Evolutionary conservation across 2,329 filamentous ascomycete species (phyloP).

Genomic region (Exserohilum turcica): DNA sequence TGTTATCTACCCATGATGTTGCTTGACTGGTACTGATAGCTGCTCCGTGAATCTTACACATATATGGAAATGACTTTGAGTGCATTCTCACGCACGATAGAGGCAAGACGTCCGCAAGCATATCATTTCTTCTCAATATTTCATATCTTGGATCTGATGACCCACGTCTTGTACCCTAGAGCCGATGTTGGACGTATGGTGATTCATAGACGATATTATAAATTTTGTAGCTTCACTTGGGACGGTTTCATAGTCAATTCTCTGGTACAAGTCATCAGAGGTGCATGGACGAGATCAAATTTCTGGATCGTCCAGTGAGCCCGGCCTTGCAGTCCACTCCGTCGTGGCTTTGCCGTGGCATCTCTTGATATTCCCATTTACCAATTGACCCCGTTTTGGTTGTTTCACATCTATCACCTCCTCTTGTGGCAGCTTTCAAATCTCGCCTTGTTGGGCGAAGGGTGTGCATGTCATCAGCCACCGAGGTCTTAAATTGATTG

Average conservation of each 20-base stretch:
- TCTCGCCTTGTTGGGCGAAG: background rate
- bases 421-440: background rate
- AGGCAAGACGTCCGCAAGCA: too few species aligned
- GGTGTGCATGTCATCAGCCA: too few species aligned
- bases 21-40: background rate
- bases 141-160: background rate
- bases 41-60: background rate
- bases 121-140: background rate
- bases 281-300: background rate
- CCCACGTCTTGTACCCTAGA: background rate
- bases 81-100: too few species aligned
- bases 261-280: conserved; percentile 1
- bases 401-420: background rate
- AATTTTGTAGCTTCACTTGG: background rate
- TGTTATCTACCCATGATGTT: too few species aligned
- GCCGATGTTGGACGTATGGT: background rate
- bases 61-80: too few species aligned
- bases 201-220: background rate
- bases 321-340: background rate
- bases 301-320: background rate
- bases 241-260: background rate
- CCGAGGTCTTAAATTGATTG: too few species aligned
- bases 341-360: background rate
- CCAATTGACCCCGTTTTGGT: too few species aligned
- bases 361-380: background rate